Conservation (phyloP, 2,329 filamentous ascomycete species). For the Colletotrichum sp. region DNA sequence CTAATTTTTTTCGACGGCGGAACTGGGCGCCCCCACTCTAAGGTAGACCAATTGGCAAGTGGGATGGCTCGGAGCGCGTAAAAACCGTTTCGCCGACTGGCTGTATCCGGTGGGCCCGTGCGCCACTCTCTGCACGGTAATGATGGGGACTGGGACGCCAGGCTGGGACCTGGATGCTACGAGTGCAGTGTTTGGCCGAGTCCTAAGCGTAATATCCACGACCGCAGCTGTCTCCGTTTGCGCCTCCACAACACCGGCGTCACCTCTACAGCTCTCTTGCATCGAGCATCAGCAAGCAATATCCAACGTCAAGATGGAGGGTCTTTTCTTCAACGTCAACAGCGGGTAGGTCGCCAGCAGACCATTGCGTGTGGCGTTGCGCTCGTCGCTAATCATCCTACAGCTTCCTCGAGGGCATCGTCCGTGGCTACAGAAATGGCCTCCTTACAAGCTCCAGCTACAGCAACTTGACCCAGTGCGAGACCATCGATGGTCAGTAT, state of each 20-base stretch:
- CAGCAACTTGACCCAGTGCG: constrained; percentile 95
- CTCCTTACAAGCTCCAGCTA: constrained; percentile 92
- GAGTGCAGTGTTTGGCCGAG: neutral
- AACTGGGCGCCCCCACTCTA: constrained; percentile 4
- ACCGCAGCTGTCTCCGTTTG: constrained; percentile 12
- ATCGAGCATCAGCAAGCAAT: constrained; percentile 1
- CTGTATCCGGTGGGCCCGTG: neutral
- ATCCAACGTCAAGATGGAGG: constrained; percentile 71
- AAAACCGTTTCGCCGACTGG: constrained; percentile 12
- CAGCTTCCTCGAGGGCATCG: constrained; percentile 96
- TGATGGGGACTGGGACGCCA: neutral
- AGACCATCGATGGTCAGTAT: constrained; percentile 86
- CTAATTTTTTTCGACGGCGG: constrained; percentile 41
- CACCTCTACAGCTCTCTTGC: neutral
- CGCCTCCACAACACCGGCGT: constrained; percentile 19
- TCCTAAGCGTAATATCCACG: constrained; percentile 4
- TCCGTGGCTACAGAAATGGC: constrained; percentile 94
- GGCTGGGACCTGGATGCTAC: constrained; percentile 13
- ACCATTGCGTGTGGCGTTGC: constrained; percentile 3
- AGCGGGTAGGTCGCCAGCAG: constrained; percentile 68
- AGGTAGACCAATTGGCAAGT: constrained; percentile 22
- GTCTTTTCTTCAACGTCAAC: constrained; percentile 92
- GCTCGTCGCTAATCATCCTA: constrained; percentile 21
- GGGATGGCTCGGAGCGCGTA: constrained; percentile 19
- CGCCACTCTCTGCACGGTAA: constrained; percentile 1